phyloP scores from a whole-genome alignment of 768 basidiomycete species.

The Myochromella boudieri region DNA sequence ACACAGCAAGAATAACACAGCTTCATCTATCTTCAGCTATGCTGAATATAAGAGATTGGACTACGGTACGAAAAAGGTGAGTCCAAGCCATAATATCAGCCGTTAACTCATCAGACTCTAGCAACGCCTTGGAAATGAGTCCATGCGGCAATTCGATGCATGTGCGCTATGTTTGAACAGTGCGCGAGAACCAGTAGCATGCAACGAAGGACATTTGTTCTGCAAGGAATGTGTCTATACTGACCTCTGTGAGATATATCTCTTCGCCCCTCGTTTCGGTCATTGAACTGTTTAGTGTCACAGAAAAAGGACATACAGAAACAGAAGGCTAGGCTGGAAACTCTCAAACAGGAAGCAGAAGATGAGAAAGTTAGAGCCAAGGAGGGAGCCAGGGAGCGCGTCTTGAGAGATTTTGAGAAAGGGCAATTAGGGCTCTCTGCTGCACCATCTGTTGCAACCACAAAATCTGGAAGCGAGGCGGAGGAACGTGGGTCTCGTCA shows the following conservation, averaged over 20 bases:
- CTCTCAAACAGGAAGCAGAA: slow-evolving; percentile 76
- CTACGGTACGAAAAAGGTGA: slow-evolving; percentile 79
- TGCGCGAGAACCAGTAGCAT: slow-evolving; percentile 82
- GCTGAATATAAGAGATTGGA: slow-evolving; percentile 85
- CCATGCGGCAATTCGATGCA: slow-evolving; percentile 89
- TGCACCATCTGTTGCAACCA: slow-evolving; percentile 32
- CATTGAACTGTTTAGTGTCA: slow-evolving; percentile 47
- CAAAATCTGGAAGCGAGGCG: slow-evolving; percentile 36
- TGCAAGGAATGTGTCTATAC: slow-evolving; percentile 94
- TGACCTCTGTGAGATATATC: slow-evolving; percentile 63
- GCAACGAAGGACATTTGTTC: slow-evolving; percentile 86
- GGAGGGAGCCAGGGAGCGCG: slow-evolving; percentile 82
- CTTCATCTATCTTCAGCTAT: slow-evolving; percentile 87
- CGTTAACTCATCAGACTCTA: slow-evolving; percentile 19
- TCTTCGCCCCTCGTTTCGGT: not conserved
- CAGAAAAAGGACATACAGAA: slow-evolving; percentile 93
- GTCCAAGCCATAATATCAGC: slow-evolving; percentile 13
- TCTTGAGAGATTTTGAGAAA: slow-evolving; percentile 86
- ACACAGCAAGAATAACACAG: slow-evolving; percentile 89
- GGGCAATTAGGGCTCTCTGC: slow-evolving; percentile 74
- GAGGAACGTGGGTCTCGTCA: slow-evolving; percentile 29
- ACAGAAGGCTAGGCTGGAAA: slow-evolving; percentile 80
- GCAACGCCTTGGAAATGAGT: slow-evolving; percentile 88
- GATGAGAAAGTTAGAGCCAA: slow-evolving; percentile 69
- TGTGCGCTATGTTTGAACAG: slow-evolving; percentile 86